A percentile compares a stretch with the other conserved stretches of the same genome.
phyloP scores from a whole-genome alignment of 768 basidiomycete genomes.

The Gloeopeniophorella convolvens region DNA sequence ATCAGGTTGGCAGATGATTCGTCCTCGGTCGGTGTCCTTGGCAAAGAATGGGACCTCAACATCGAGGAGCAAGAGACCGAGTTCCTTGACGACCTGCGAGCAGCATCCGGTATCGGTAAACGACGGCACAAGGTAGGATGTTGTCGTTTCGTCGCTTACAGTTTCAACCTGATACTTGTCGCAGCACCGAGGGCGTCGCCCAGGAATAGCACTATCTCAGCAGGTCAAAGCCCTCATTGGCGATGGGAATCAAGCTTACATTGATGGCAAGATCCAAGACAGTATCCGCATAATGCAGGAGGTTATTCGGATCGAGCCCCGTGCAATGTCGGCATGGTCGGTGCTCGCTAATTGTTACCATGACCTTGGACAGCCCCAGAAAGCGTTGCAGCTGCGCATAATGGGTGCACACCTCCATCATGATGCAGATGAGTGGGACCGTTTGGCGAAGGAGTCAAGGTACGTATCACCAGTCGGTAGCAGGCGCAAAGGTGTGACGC shows the following conservation, averaged over 20 bases:
- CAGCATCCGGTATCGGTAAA: constrained; percentile 65
- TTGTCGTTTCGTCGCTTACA: background rate
- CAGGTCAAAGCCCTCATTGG: constrained; percentile 73
- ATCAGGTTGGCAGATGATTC: constrained; percentile 50
- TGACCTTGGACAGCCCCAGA: constrained; percentile 60
- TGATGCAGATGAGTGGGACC: constrained; percentile 84
- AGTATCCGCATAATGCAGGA: constrained; percentile 82
- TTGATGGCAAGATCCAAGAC: constrained; percentile 57
- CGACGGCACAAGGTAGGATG: constrained; percentile 32
- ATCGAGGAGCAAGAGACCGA: constrained; percentile 62
- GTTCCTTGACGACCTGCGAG: constrained; percentile 68
- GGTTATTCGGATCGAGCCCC: constrained; percentile 89
- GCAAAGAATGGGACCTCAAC: constrained; percentile 68
- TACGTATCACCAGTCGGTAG: constrained; percentile 28
- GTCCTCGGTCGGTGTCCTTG: constrained; percentile 40
- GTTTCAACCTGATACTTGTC: background rate
- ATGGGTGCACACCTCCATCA: constrained; percentile 86
- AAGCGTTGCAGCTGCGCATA: constrained; percentile 75
- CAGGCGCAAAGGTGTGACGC: background rate
- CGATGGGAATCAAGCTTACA: constrained; percentile 81
- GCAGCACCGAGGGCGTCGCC: constrained; percentile 35
- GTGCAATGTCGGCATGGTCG: constrained; percentile 77
- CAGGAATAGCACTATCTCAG: constrained; percentile 57
- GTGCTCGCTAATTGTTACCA: constrained; percentile 81
- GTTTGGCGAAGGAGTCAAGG: constrained; percentile 71